Evolutionary conservation across 495 filamentous ascomycete genomes (phyloP), one percentile per base, ranked within the genome.

Genomic region (Xylaria nigripes): DNA sequence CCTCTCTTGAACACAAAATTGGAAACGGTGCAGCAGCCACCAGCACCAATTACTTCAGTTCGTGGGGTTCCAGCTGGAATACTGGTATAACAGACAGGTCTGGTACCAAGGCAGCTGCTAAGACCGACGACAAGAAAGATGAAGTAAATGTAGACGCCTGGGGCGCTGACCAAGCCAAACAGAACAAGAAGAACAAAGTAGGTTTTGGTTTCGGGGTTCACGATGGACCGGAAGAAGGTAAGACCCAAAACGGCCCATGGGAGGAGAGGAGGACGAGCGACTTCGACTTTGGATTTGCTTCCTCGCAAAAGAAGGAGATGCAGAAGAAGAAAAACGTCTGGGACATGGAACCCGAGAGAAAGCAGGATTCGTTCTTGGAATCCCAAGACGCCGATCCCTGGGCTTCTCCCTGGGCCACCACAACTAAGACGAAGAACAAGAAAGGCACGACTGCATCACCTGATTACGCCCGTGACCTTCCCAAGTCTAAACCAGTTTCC

Each of bases 111-210:
- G 30, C 49, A 38, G 50, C 50, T 51, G 54, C 58, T 53, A 58
- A 58, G 50, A 41, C 51, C 29, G 49, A 60, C 52, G 61, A 50
- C 47, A 61, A 54, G 47, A 62, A 55, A 18, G 48, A 52, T 24
- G 51, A 59, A 22, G 21, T 50, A 29, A 36, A 69, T 10, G 55
- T 47, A 41, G 72, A 69, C 47, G 60, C 74, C 30, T 77, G 74
- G 76, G 66, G 66, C 50, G 49, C 65, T 50, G 63, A 71, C 49
- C 55, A 62, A 3, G 47, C 60, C 15, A 74, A 75, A 42, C 60
- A 68, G n/a, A 76, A 74, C 55, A 76, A 75, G 64, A 73, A 72
- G 53, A 54, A 46, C 34, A 70, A 69, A 30, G 60, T 56, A 12
- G 64, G 61, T 36, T 61, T 69, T 21, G 59, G 58, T 21, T 74